Base-by-base conservation (phyloP, 2,329 filamentous ascomycete genomes). In the Zymoseptoria crescenta region DNA sequence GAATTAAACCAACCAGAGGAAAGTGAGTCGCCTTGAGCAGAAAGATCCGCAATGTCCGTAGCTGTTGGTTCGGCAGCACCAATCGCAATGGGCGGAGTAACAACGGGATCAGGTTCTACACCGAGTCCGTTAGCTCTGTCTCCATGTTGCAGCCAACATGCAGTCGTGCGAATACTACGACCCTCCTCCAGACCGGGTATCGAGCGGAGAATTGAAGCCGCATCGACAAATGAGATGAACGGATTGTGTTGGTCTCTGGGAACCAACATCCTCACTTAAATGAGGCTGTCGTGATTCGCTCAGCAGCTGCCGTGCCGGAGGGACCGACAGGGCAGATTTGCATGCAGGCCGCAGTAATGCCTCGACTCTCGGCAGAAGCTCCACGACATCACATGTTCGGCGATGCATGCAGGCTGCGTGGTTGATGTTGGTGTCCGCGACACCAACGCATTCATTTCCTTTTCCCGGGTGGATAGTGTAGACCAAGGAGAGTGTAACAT, bases 41-140 rank as follows among this genome's bases (percentile, higher is more conserved):
- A 49, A 83, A 68, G 60, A 86, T 85, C 52, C 83, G 80, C 58
- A 80, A 77, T 30, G 76, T 76, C 55, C 89, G 85, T 65, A 92
- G 81, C 59, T 81, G 76, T 62, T 86, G 82, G 1, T 85, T 81
- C 6, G 85, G 80, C 54, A 91, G 72, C 64, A 91, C 79, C 51
- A 92, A 78, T 59, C 88, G 82, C 60, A 91, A 78, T 0, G 89
- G 89, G 16, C 89, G 83, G 69, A 92, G 85, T 62, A 87, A 74
- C 57, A 92, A 79, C 7, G 89, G 86, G 51, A 93, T 77, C 48
- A 94, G 81, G 72, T 93, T 94, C 81, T 84, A 62, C 48, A 59
- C 56, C 30, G 52, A 58, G 60, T 63, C 60, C 64, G 65, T 45
- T 45, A 45, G 35, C 35, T 45, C 16, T 16, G 35, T 13, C n/a